Evolutionary conservation across 2,329 filamentous ascomycete species (phyloP), one percentile per base, ranked within the genome.

Genomic region (Penicillium sp.): DNA sequence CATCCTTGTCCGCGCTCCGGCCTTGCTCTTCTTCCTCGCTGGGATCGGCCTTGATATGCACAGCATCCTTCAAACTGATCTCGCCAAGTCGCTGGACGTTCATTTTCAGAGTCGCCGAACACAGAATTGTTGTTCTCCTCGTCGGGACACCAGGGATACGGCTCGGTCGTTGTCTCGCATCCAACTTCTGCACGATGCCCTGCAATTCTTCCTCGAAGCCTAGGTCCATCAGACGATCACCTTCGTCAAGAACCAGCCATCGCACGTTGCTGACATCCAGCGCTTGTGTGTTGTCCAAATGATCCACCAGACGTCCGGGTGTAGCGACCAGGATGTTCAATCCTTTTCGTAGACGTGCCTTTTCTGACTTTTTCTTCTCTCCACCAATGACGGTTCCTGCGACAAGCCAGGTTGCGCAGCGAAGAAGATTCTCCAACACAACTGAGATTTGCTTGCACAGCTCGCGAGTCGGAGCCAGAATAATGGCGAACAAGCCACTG

Each of bases 31-130:
- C 80, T 29, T 78, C 74, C 25, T 81, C 76, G 4, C 69, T 66
- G 3, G 75, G 72, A 52, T 85, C 80, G 0, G 86, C 84, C 45
- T 88, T 85, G 58, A 98, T 85, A 64, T 95, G 89, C 1, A 89
- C 80, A 0, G 93, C 90, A 61, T 97, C 89, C 59, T 94, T 90
- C 66, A 98, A 75, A 74, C 90, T 95, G 71, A 97, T 95, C 64
- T 96, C 90, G 37, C 91, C 90, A 5, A 98, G 75, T 58, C 86
- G 86, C 66, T 97, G 90, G 1, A 97, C 93, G 59, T 91, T 93
- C 83, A 95, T 90, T 73, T 96, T 96, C 84, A 98, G 87, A 0
- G 93, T 98, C 3, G 93, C 93, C 4, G 93, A 98, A 68, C 93
- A 98, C 3, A 98, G 79, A 4, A 98, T 79, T 0, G 93, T 97